These are phyloP conservation scores for Botrytis sinoallii DNA, from an alignment of 2,329 filamentous ascomycete species.

Conservation along the genomic window DNA sequence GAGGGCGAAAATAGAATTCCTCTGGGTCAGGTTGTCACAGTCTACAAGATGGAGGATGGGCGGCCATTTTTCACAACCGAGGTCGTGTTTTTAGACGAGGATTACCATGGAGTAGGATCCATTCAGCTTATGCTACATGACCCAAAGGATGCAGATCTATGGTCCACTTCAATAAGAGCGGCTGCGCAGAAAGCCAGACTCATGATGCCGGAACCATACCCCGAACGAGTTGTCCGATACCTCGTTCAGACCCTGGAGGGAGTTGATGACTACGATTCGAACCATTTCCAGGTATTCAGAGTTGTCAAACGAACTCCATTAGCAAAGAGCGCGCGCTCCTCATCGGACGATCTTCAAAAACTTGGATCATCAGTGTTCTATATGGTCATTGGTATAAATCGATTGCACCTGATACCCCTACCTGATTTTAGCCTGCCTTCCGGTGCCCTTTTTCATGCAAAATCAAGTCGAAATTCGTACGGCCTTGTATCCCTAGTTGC, in stretches of 20 bases:
- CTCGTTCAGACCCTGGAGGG: slow-evolving; percentile 60
- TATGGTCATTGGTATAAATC: slow-evolving; percentile 66
- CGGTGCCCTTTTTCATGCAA: slow-evolving; percentile 45
- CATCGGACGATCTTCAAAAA: slow-evolving; percentile 65
- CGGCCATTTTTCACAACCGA: slow-evolving; percentile 65
- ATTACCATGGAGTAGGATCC: slow-evolving; percentile 56
- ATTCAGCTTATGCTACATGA: slow-evolving; percentile 64
- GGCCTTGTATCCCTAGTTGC: slow-evolving; percentile 62
- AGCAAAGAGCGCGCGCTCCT: slow-evolving; percentile 52
- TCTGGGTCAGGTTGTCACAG: slow-evolving; percentile 63
- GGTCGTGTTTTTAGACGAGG: slow-evolving; percentile 65
- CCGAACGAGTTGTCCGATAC: slow-evolving; percentile 59
- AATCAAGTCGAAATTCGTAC: slow-evolving; percentile 48
- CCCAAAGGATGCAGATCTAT: slow-evolving; percentile 61
- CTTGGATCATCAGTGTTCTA: slow-evolving; percentile 63
- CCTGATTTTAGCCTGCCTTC: slow-evolving; percentile 52
- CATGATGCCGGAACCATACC: slow-evolving; percentile 51
- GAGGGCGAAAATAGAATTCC: slow-evolving; percentile 54
- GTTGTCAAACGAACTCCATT: slow-evolving; percentile 61
- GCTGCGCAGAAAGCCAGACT: slow-evolving; percentile 55
- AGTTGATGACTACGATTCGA: slow-evolving; percentile 65
- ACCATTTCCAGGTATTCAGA: slow-evolving; percentile 65
- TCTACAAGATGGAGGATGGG: slow-evolving; percentile 65
- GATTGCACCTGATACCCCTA: slow-evolving; percentile 65
- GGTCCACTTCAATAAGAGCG: slow-evolving; percentile 60